Evolutionary conservation across 768 basidiomycete species (phyloP).

Genomic region (Russula sp.): DNA sequence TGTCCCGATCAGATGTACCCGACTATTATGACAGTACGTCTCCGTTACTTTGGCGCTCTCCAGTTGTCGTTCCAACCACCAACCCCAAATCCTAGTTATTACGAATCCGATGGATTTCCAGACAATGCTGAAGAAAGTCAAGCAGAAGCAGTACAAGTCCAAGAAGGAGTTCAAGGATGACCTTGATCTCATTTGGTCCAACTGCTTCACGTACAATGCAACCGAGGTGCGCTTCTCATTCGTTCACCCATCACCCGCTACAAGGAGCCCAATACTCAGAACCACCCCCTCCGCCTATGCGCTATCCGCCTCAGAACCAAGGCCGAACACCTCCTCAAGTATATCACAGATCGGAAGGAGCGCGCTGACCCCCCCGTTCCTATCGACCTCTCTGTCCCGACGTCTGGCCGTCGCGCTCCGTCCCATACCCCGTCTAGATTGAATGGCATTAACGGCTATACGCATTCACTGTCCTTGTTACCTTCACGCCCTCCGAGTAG

Average conservation of each 20-base stretch:
- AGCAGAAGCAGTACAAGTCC: slow-evolving; percentile 84
- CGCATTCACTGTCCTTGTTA: slow-evolving; percentile 38
- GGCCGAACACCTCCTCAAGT: slow-evolving; percentile 77
- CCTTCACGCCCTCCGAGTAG: slow-evolving; percentile 29
- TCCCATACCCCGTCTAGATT: slow-evolving; percentile 30
- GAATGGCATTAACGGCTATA: slow-evolving; percentile 40
- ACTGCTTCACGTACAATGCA: slow-evolving; percentile 90
- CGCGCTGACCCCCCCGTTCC: slow-evolving; percentile 67
- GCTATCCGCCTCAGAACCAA: slow-evolving; percentile 78
- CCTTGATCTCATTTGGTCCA: slow-evolving; percentile 94
- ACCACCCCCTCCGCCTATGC: slow-evolving; percentile 81
- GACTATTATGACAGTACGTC: slow-evolving; percentile 87
- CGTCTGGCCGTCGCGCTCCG: slow-evolving; percentile 27
- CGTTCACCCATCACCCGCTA: not conserved
- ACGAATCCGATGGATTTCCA: slow-evolving; percentile 92
- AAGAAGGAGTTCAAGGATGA: slow-evolving; percentile 93
- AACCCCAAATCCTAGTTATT: slow-evolving; percentile 56
- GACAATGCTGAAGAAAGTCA: slow-evolving; percentile 91
- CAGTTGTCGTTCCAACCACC: not conserved
- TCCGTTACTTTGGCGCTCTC: slow-evolving; percentile 1
- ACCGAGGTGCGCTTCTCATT: slow-evolving; percentile 58
- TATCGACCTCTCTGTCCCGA: slow-evolving; percentile 30
- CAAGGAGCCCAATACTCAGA: slow-evolving; percentile 38
- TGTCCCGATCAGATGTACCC: slow-evolving; percentile 81
- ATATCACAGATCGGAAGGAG: slow-evolving; percentile 86